phyloP scores from a whole-genome alignment of 208 protist genomes.

The Trypanosoma mega region DNA sequence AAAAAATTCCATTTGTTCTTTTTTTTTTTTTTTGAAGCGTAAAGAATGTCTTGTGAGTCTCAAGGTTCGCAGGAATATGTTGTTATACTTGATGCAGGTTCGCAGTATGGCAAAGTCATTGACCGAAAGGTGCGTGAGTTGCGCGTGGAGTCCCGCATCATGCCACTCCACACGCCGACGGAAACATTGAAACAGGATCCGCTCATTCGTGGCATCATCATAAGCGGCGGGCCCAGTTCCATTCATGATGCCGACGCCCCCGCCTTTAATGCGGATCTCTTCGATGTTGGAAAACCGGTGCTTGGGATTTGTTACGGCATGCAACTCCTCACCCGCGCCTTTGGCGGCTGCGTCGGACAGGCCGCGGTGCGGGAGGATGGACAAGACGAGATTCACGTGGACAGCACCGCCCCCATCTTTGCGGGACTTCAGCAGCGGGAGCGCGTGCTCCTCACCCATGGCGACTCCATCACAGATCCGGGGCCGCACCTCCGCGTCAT shows the following conservation, averaged over 20 bases:
- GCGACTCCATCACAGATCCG: conserved; percentile 74
- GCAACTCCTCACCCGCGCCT: conserved; percentile 89
- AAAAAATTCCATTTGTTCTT: conserved; percentile 5
- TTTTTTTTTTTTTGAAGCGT: conserved; percentile 11
- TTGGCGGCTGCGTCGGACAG: conserved; percentile 88
- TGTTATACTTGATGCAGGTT: conserved; percentile 95
- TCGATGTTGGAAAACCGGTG: conserved; percentile 86
- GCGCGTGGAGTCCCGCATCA: conserved; percentile 88
- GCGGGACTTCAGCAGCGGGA: conserved; percentile 49
- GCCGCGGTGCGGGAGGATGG: conserved; percentile 94
- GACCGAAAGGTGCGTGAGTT: conserved; percentile 95
- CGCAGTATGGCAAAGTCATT: conserved; percentile 97
- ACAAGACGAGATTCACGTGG: conserved; percentile 83
- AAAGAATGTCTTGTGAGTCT: conserved; percentile 3
- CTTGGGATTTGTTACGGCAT: conserved; percentile 99
- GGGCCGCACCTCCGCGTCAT: conserved; percentile 55
- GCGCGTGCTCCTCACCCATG: conserved; percentile 95
- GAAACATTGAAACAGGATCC: conserved; percentile 40
- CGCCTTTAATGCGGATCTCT: conserved; percentile 66
- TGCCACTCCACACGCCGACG: conserved; percentile 79
- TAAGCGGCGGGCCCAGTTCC: conserved; percentile 94
- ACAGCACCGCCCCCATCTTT: conserved; percentile 64
- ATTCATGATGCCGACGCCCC: conserved; percentile 91
- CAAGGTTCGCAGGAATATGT: conserved; percentile 63
- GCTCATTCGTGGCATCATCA: conserved; percentile 91